A percentile compares a stretch with the other conserved stretches of the same genome.
Evolutionary conservation across 2,329 filamentous ascomycete genomes (phyloP).

Genomic region (Didymella pinodella): DNA sequence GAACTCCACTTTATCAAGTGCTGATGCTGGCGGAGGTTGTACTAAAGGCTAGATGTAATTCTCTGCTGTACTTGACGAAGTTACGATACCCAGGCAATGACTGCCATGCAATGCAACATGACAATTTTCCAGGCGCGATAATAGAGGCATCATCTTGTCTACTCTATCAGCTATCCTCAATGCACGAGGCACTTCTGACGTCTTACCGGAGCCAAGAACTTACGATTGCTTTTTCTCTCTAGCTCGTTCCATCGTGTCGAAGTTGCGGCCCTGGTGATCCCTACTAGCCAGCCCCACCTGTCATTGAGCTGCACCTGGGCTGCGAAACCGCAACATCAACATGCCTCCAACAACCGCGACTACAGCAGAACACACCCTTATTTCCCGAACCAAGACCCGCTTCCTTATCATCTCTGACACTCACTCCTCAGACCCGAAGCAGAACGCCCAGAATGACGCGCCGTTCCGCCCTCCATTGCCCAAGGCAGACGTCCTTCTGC

Average conservation of each 20-base stretch:
- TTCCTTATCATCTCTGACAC: slow-evolving; percentile 58
- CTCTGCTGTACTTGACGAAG: slow-evolving; percentile 12
- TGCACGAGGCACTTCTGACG: background rate
- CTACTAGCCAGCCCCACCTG: slow-evolving; percentile 11
- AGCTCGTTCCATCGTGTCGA: background rate
- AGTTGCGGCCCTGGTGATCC: slow-evolving; percentile 1
- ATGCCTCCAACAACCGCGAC: slow-evolving; percentile 22
- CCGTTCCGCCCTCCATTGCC: slow-evolving; percentile 56
- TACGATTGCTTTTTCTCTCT: background rate
- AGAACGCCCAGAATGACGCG: slow-evolving; percentile 21
- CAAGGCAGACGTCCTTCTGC: slow-evolving; percentile 62
- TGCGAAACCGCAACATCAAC: slow-evolving; percentile 12
- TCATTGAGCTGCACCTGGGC: slow-evolving; percentile 2
- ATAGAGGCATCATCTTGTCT: background rate
- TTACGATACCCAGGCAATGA: slow-evolving; percentile 20
- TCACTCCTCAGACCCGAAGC: slow-evolving; percentile 36
- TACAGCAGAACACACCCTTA: background rate
- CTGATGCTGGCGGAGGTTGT: slow-evolving; percentile 18
- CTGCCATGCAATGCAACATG: slow-evolving; percentile 15
- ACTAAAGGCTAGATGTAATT: slow-evolving; percentile 3
- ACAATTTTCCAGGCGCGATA: background rate
- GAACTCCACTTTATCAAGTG: slow-evolving; percentile 21
- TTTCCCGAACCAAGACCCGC: slow-evolving; percentile 46
- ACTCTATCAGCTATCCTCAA: background rate
- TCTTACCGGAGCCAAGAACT: no score